Conservation (phyloP, 495 filamentous ascomycete genomes). For the Podospora australis region DNA sequence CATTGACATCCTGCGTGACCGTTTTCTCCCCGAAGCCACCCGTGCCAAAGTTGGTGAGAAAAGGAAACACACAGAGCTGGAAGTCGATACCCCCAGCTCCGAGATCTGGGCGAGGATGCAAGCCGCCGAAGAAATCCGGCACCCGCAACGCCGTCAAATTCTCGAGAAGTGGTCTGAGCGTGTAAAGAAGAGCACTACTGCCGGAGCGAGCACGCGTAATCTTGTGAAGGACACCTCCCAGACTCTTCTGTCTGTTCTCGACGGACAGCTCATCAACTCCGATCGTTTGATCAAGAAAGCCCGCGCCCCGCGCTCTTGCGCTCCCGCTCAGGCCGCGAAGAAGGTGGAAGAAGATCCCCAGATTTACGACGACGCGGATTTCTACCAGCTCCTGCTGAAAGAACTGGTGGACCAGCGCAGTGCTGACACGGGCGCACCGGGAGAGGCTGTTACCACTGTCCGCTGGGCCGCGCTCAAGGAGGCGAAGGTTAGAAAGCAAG, state of each 20-base stretch:
- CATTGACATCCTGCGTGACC: conserved; percentile 64
- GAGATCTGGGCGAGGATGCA: conserved; percentile 71
- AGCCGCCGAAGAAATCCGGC: conserved; percentile 50
- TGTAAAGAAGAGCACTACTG: conserved; percentile 36
- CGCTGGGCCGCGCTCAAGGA: conserved; percentile 65
- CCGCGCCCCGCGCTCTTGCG: conserved; percentile 62
- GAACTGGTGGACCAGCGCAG: conserved; percentile 85
- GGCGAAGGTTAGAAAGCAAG: conserved; percentile 70
- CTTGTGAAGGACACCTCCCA: conserved; percentile 46
- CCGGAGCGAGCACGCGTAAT: conserved; percentile 41
- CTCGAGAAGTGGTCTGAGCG: conserved; percentile 66
- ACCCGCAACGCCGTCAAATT: conserved; percentile 44
- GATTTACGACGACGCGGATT: conserved; percentile 87
- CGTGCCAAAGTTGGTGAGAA: conserved; percentile 41
- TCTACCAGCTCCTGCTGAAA: conserved; percentile 87
- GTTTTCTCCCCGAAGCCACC: conserved; percentile 32
- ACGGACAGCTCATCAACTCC: conserved; percentile 63
- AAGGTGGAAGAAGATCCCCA: conserved; percentile 44
- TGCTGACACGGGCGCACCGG: conserved; percentile 45
- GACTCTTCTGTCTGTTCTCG: conserved; percentile 64
- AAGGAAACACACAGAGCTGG: conserved; percentile 48
- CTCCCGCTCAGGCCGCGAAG: conserved; percentile 55
- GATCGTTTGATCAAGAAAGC: conserved; percentile 63
- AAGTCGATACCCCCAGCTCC: conserved; percentile 45
- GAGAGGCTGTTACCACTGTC: conserved; percentile 38